These are phyloP conservation scores for Prillingera fragicola DNA, from an alignment of 1,284 basidiomycete genomes.

Conservation along the genomic window DNA sequence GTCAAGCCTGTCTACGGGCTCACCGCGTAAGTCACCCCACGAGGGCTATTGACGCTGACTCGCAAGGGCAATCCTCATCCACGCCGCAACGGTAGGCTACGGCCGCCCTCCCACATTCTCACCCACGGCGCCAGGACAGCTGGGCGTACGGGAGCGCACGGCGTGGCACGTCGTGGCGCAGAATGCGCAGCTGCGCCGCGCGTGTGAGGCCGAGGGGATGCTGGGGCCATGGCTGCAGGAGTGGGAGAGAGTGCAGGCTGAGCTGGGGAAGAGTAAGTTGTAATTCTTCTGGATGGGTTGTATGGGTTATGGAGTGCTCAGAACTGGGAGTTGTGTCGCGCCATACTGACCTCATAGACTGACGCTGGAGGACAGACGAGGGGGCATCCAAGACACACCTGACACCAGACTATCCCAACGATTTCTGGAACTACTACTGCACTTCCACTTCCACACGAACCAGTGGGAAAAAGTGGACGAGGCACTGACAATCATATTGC, in stretches of 20 bases:
- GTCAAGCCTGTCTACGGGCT: slow-evolving; percentile 76
- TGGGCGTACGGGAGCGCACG: slow-evolving; percentile 56
- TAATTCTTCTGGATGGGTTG: too few species aligned
- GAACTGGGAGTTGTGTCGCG: too few species aligned
- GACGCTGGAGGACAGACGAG: too few species aligned
- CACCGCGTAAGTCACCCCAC: slow-evolving; percentile 56
- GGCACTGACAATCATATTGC: too few species aligned
- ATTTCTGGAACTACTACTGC: too few species aligned
- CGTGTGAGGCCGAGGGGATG: slow-evolving; percentile 53
- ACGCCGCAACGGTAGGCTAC: slow-evolving; percentile 63
- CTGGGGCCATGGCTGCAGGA: slow-evolving; percentile 24
- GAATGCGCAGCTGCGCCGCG: slow-evolving; percentile 52
- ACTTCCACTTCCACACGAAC: too few species aligned
- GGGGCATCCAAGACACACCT: too few species aligned
- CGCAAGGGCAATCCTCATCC: slow-evolving; percentile 64
- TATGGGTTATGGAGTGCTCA: too few species aligned
- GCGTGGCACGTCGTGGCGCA: slow-evolving; percentile 55
- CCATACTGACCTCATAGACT: too few species aligned
- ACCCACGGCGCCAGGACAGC: slow-evolving; percentile 56
- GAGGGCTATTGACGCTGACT: slow-evolving; percentile 32
- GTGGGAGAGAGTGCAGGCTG: slow-evolving; percentile 3
- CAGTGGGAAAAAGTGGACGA: too few species aligned
- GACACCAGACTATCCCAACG: too few species aligned
- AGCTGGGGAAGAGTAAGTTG: slow-evolving; percentile 1
- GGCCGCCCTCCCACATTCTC: slow-evolving; percentile 59